phyloP scores from a whole-genome alignment of 2,329 filamentous ascomycete genomes.

The Alternaria ventricosa region DNA sequence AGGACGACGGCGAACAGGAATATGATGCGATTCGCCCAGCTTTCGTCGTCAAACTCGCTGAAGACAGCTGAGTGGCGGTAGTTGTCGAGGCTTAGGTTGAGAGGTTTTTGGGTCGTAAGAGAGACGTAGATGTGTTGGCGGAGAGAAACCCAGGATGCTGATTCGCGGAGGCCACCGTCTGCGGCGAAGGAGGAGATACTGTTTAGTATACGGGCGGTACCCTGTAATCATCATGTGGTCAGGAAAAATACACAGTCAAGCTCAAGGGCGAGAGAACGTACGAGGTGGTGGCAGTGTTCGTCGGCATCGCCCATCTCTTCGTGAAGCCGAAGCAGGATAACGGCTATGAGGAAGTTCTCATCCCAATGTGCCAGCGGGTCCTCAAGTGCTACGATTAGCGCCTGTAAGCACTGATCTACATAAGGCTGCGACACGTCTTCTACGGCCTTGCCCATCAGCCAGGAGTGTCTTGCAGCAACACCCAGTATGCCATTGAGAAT shows the following conservation, averaged over 20 bases:
- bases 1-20: slow-evolving; percentile 41
- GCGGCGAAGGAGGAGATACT: slow-evolving; percentile 47
- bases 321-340: slow-evolving; percentile 58
- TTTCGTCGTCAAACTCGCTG: slow-evolving; percentile 37
- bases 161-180: slow-evolving; percentile 50
- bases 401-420: slow-evolving; percentile 55
- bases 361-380: slow-evolving; percentile 53
- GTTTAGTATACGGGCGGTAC: slow-evolving; percentile 49
- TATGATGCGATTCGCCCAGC: slow-evolving; percentile 43
- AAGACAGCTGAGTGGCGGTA: slow-evolving; percentile 39
- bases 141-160: slow-evolving; percentile 51
- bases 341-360: slow-evolving; percentile 56
- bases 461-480: slow-evolving; percentile 55
- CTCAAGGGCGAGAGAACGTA: not conserved
- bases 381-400: slow-evolving; percentile 55
- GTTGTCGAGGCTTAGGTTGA: slow-evolving; percentile 40
- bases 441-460: slow-evolving; percentile 46
- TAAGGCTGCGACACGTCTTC: slow-evolving; percentile 55
- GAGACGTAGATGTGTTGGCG: slow-evolving; percentile 52
- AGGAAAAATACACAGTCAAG: not conserved
- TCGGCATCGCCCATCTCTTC: slow-evolving; percentile 55
- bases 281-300: slow-evolving; percentile 49
- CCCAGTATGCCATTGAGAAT: slow-evolving; percentile 57
- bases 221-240: not conserved
- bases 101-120: slow-evolving; percentile 43